Evolutionary conservation across 176 grass and related monocot species (phyloP), one percentile per base, ranked within the genome.

Genomic region (Raddia guianensis): DNA sequence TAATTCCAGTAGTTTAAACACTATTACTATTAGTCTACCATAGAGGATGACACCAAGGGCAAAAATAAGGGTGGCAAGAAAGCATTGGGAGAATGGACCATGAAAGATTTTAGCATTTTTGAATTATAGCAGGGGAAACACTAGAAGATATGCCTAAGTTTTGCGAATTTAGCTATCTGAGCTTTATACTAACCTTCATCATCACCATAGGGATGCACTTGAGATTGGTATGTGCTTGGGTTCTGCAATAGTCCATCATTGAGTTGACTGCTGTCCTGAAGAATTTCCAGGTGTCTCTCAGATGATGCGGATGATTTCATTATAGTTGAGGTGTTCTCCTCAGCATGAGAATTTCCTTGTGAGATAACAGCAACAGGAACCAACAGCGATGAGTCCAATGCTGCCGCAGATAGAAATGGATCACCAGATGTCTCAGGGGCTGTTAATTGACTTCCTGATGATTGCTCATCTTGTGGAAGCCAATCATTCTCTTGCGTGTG

Each of bases 211-310:
- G 63, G 76, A 81, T 89, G 81, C 33, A 72, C 82, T 90, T 93
- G 88, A 93, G 88, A 83, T 70, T 91, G 81, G 60, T 86, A 93
- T 7, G 66, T 49, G 81, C 75, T 84, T 73, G 80, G 79, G 66
- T 82, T 85, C 48, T 83, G 82, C 75, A 84, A 81, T 71, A 82
- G 72, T 55, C 21, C 88, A 72, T 99, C 88, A 5, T 85, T 75
- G 19, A 89, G 86, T 62, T 89, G 68, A 49, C 60, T 83, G 82
- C 74, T 76, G 53, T 87, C 84, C 69, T 74, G 86, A 55, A 74
- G 72, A 83, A 83, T 77, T 73, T 99, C 90, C 9, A 70, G 67
- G 66, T 89, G 70, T 46, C 78, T 83, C 48, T 93, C 92, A 44
- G 88, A 84, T 75, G 81, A 56, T 21, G 67, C 16, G 51, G 43